Evolutionary conservation across 495 filamentous ascomycete species (phyloP).

Genomic region (Penicillium macrosclerotiorum): DNA sequence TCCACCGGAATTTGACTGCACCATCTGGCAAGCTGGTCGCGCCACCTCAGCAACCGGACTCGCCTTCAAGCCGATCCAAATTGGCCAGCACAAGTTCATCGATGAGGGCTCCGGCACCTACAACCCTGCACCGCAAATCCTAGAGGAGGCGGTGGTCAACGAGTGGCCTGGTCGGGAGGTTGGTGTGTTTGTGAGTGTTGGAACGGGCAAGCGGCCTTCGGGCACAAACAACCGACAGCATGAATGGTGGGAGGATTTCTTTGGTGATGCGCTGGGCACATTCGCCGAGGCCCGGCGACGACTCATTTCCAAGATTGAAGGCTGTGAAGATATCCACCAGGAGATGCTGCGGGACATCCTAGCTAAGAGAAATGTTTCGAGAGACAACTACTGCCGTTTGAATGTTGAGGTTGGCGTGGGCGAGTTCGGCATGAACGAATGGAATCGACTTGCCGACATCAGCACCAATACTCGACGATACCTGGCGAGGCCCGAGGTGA

Average conservation of each 20-base stretch:
- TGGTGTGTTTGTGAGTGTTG: slow-evolving; percentile 85
- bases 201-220: slow-evolving; percentile 83
- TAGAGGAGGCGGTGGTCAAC: slow-evolving; percentile 87
- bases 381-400: slow-evolving; percentile 93
- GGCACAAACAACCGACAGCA: slow-evolving; percentile 64
- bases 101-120: slow-evolving; percentile 91
- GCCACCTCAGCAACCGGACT: slow-evolving; percentile 90
- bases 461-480: slow-evolving; percentile 87
- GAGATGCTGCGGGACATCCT: slow-evolving; percentile 77
- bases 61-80: slow-evolving; percentile 93
- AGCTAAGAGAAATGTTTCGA: slow-evolving; percentile 71
- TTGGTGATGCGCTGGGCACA: slow-evolving; percentile 66
- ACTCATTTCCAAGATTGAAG: slow-evolving; percentile 88
- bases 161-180: slow-evolving; percentile 94
- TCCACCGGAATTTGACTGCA: slow-evolving; percentile 83
- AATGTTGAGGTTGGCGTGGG: slow-evolving; percentile 97
- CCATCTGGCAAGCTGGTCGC: slow-evolving; percentile 92
- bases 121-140: slow-evolving; percentile 79
- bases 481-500: slow-evolving; percentile 68
- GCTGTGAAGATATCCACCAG: slow-evolving; percentile 88
- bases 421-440: slow-evolving; percentile 98
- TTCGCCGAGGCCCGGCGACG: slow-evolving; percentile 85
- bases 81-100: slow-evolving; percentile 89
- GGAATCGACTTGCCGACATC: slow-evolving; percentile 89
- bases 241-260: slow-evolving; percentile 91